phyloP scores from a whole-genome alignment of 305 asterid genomes.

The Fraxinus paxiana region DNA sequence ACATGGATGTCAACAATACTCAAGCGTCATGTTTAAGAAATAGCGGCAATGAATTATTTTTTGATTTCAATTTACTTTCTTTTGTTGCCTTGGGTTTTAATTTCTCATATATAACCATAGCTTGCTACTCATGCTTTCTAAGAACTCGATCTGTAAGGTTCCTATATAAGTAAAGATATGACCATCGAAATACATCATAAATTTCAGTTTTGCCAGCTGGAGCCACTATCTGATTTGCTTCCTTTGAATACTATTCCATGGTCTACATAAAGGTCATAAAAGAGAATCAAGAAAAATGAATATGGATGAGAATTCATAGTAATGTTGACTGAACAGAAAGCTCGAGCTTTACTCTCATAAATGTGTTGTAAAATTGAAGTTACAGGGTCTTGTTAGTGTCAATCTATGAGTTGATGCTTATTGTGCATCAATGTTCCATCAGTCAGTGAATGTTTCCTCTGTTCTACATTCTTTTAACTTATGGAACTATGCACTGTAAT shows the following conservation, averaged over 20 bases:
- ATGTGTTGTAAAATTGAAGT: neutral
- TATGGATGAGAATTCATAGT: neutral
- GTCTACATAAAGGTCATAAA: neutral
- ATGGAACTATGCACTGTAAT: neutral
- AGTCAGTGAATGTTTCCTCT: neutral
- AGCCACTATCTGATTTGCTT: neutral
- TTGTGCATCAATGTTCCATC: neutral
- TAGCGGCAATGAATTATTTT: neutral
- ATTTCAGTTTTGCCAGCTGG: neutral
- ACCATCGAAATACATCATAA: neutral
- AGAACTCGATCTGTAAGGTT: neutral
- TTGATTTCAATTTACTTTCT: neutral
- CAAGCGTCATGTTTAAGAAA: neutral
- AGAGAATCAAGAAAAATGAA: neutral
- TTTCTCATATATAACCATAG: neutral
- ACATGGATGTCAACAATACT: neutral
- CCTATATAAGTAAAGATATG: neutral
- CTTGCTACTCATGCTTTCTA: neutral
- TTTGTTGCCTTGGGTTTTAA: neutral
- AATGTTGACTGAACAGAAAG: neutral
- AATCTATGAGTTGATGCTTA: neutral
- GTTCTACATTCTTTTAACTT: neutral
- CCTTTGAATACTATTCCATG: neutral
- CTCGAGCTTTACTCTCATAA: neutral
- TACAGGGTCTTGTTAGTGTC: neutral